Percentiles rank a stretch among this genome's conserved stretches.
Conservation (phyloP, 768 basidiomycete species). For the Tylopilus sp. region DNA sequence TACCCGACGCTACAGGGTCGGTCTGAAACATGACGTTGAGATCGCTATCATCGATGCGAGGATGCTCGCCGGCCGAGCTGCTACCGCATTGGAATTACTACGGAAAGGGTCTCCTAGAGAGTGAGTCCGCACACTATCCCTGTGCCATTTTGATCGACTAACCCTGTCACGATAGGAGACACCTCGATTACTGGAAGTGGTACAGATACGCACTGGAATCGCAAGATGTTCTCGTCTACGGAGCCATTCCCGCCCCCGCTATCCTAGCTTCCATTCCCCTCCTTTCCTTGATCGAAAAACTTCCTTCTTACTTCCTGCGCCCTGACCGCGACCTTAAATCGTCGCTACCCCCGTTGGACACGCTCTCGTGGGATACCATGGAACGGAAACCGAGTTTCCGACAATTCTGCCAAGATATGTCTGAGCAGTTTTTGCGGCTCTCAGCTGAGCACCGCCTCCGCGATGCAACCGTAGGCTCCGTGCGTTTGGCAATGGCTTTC, state of each 20-base stretch:
- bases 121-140: constrained; percentile 38
- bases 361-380: constrained; percentile 52
- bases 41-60: constrained; percentile 76
- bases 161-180: constrained; percentile 42
- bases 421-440: constrained; percentile 56
- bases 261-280: constrained; percentile 71
- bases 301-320: constrained; percentile 67
- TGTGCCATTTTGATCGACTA: background rate
- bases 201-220: constrained; percentile 71
- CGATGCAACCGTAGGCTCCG: constrained; percentile 65
- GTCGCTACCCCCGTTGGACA: constrained; percentile 32
- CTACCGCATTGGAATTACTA: constrained; percentile 65
- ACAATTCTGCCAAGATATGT: constrained; percentile 69
- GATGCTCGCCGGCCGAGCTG: constrained; percentile 52
- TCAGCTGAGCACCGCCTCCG: constrained; percentile 54
- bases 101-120: constrained; percentile 48
- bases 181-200: constrained; percentile 71
- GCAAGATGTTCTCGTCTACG: constrained; percentile 70
- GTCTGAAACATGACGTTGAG: constrained; percentile 71
- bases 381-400: constrained; percentile 60
- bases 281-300: constrained; percentile 55
- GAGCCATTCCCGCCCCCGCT: constrained; percentile 61
- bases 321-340: constrained; percentile 32
- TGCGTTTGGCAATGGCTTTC: constrained; percentile 63
- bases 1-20: constrained; percentile 64